These are phyloP conservation scores for Linum tenue DNA, from an alignment of 345 rosid genomes.

Conservation along the genomic window DNA sequence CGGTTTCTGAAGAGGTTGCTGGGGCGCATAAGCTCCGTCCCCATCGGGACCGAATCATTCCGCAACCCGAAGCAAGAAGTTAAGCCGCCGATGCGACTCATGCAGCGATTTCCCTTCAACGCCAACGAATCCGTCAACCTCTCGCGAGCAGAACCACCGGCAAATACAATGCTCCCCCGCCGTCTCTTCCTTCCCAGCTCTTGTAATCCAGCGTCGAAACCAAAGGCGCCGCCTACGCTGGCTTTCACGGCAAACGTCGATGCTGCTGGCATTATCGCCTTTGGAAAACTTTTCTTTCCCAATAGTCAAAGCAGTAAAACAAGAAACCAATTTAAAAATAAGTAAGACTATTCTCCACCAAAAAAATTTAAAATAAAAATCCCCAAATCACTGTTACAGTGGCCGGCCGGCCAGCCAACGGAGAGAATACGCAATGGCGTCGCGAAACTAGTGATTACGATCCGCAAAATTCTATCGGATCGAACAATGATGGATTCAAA, in stretches of 20 bases:
- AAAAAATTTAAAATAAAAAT: no score
- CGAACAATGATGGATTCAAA: no score
- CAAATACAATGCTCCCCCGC: conserved; percentile 6
- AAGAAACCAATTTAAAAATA: not conserved
- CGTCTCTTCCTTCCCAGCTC: not conserved
- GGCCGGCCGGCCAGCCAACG: no score
- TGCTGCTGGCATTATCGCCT: conserved; percentile 14
- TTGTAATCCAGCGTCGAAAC: conserved; percentile 19
- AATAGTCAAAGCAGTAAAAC: conserved; percentile 18
- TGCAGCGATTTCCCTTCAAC: conserved; percentile 20
- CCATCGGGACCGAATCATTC: conserved; percentile 36
- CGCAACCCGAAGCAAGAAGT: conserved; percentile 31
- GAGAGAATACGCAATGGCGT: not conserved
- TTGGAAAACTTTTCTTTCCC: conserved; percentile 16
- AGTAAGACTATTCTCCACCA: not conserved
- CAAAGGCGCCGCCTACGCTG: conserved; percentile 25
- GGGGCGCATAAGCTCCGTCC: conserved; percentile 53
- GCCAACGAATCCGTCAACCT: not conserved
- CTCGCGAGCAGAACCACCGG: not conserved
- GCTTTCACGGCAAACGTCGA: conserved; percentile 39
- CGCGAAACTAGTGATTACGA: no score
- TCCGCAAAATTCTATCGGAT: no score
- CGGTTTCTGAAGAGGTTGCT: conserved; percentile 28
- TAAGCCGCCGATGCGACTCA: conserved; percentile 9
- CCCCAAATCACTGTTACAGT: not conserved